Conservation (phyloP, 441 rosid species). For the Dalechampia spathulata region DNA sequence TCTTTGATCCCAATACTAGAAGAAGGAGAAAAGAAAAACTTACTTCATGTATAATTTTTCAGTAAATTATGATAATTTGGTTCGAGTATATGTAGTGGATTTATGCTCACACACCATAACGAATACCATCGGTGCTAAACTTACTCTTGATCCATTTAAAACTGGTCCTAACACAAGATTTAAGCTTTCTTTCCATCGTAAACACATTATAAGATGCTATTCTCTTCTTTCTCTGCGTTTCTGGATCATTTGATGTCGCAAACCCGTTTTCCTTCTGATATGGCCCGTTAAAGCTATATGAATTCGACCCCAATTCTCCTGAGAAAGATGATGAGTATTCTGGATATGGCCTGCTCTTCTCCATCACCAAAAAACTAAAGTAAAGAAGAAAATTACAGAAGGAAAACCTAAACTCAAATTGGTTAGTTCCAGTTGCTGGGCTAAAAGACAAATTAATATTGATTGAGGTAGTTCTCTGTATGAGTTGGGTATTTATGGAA, state of each 20-base stretch:
- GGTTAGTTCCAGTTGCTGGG: neutral
- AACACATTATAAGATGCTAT: constrained; percentile 75
- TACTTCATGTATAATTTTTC: no score
- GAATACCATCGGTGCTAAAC: constrained; percentile 33
- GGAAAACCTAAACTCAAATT: neutral
- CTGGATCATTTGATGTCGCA: constrained; percentile 54
- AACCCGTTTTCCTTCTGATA: constrained; percentile 36
- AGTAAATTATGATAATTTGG: no score
- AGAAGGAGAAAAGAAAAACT: no score
- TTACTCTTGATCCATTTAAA: constrained; percentile 94
- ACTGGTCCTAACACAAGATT: constrained; percentile 62
- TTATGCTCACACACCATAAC: constrained; percentile 37
- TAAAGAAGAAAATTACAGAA: no score
- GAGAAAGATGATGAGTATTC: constrained; percentile 58
- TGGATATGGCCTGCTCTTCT: constrained; percentile 75
- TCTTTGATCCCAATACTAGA: no score
- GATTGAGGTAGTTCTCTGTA: neutral
- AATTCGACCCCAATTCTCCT: constrained; percentile 44
- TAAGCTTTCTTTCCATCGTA: constrained; percentile 65
- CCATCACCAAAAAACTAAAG: constrained; percentile 38
- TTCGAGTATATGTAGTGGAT: no score
- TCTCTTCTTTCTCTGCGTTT: constrained; percentile 79
- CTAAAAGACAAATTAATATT: neutral
- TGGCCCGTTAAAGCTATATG: constrained; percentile 78
- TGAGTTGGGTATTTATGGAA: neutral